Evolutionary conservation across 371 early-diverging fungal genomes (phyloP).

Genomic region (Syncephalis plumigaleata): DNA sequence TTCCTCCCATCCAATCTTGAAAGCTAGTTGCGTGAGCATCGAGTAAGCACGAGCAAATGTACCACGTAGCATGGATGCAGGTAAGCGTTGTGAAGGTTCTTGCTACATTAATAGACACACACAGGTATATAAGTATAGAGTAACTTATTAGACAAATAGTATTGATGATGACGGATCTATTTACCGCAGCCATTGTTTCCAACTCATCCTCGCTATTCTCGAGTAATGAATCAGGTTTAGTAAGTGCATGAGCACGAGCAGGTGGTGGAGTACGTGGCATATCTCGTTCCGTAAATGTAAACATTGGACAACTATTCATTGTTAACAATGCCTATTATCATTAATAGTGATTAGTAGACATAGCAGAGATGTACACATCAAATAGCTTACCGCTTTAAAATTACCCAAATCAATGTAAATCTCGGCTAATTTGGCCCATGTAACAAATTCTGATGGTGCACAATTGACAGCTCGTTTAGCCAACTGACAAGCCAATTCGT

Average conservation of each 20-base stretch:
- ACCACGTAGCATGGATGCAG: constrained; percentile 75
- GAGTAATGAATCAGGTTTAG: constrained; percentile 42
- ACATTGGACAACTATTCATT: constrained; percentile 95
- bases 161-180: too few relatives aligned
- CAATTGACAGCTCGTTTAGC: constrained; percentile 83
- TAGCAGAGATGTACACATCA: neutral
- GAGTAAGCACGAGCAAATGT: constrained; percentile 80
- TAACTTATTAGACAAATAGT: too few relatives aligned
- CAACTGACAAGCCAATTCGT: constrained; percentile 61
- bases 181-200: constrained; percentile 47
- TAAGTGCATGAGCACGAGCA: constrained; percentile 57
- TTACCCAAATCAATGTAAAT: constrained; percentile 74
- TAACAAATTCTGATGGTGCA: constrained; percentile 87
- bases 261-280: constrained; percentile 84
- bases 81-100: constrained; percentile 19
- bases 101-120: neutral
- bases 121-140: neutral
- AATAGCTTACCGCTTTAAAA: constrained; percentile 44
- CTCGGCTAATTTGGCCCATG: constrained; percentile 87
- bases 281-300: constrained; percentile 78
- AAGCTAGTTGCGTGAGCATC: constrained; percentile 57
- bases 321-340: constrained; percentile 62
- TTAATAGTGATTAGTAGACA: neutral
- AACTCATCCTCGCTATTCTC: constrained; percentile 54
- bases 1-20: constrained; percentile 89